A percentile compares a stretch with the other conserved stretches of the same genome.
phyloP scores from a whole-genome alignment of 345 rosid species.

The Melaleuca quinquenervia region DNA sequence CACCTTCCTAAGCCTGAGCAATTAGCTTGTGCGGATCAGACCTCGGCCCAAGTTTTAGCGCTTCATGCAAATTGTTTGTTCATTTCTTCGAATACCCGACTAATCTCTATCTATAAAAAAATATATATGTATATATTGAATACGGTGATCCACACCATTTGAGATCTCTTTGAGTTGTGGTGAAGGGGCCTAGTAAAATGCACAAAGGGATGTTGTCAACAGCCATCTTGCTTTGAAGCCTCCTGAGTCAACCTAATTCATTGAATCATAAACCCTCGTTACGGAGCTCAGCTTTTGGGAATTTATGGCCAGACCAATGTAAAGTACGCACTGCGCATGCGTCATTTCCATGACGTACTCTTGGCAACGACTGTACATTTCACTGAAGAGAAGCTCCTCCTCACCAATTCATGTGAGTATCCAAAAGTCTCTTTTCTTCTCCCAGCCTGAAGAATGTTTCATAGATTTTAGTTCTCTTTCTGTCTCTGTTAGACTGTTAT shows the following conservation, averaged over 20 bases:
- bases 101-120: background rate
- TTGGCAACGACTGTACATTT: background rate
- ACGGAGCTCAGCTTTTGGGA: background rate
- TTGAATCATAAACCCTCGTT: background rate
- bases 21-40: background rate
- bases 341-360: background rate
- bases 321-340: background rate
- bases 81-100: background rate
- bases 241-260: background rate
- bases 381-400: background rate
- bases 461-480: background rate
- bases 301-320: background rate
- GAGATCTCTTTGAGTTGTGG: background rate
- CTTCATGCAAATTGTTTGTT: background rate
- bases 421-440: background rate
- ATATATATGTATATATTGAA: no score
- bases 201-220: background rate
- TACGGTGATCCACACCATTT: background rate
- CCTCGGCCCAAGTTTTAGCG: background rate
- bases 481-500: no score
- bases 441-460: background rate
- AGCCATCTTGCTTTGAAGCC: background rate
- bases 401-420: background rate
- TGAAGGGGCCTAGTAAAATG: background rate
- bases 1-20: background rate